phyloP scores from a whole-genome alignment of 2,329 filamentous ascomycete genomes.

The Ophiocordyceps camponoti-rufipedis region DNA sequence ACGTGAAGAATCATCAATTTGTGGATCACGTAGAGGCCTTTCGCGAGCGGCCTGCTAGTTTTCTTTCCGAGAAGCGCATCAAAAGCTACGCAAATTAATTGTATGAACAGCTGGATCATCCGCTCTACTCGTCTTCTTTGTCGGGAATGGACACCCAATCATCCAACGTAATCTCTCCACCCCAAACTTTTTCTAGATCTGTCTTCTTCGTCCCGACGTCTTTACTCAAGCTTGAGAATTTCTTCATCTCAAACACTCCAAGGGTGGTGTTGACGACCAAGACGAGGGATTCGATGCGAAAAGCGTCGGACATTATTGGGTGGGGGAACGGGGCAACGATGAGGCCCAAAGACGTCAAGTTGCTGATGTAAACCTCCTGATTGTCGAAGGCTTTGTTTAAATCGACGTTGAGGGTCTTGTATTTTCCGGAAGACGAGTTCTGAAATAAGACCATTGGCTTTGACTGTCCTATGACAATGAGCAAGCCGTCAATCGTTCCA shows the following conservation, averaged over 20 bases:
- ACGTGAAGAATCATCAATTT: no score
- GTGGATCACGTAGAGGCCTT: no score
- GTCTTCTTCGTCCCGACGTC: no score
- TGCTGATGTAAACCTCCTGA: background rate
- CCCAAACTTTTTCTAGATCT: no score
- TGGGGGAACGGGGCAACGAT: background rate
- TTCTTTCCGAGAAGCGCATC: no score
- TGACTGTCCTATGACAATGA: background rate
- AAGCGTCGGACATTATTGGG: background rate
- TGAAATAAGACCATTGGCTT: background rate
- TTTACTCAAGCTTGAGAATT: background rate
- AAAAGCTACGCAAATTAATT: no score
- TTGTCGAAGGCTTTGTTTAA: background rate
- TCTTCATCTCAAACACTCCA: background rate
- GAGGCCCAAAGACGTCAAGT: background rate
- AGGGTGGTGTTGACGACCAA: no score
- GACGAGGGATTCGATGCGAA: background rate
- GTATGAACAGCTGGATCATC: no score
- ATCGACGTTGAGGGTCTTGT: background rate
- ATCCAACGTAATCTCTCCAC: no score
- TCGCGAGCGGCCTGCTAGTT: no score
- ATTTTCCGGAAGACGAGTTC: background rate
- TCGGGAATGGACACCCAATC: no score
- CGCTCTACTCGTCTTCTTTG: no score
- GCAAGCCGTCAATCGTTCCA: background rate